Conservation (phyloP, 2,329 filamentous ascomycete genomes). For the Scytalidium lignicola region DNA sequence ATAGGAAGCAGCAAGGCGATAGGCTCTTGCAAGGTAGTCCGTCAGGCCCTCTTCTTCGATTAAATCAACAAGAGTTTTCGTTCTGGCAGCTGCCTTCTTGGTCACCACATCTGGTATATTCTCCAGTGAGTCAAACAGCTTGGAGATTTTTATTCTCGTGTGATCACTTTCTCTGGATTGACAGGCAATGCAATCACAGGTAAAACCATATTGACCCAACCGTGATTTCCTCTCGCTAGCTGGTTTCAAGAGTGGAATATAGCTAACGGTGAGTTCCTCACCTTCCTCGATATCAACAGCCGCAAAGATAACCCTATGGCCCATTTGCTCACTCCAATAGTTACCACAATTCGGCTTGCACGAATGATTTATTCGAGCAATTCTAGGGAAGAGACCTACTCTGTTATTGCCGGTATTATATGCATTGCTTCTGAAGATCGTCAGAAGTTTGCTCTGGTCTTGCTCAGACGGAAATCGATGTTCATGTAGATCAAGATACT, state of each 20-base stretch:
- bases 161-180: slow-evolving; percentile 24
- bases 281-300: slow-evolving; percentile 28
- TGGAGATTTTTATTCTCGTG: slow-evolving; percentile 26
- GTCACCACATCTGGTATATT: slow-evolving; percentile 18
- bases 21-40: slow-evolving; percentile 21
- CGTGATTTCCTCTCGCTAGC: slow-evolving; percentile 19
- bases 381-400: slow-evolving; percentile 30
- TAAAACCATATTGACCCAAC: slow-evolving; percentile 20
- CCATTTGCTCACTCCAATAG: slow-evolving; percentile 27
- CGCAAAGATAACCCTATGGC: slow-evolving; percentile 28
- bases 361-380: slow-evolving; percentile 35
- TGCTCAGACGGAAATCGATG: slow-evolving; percentile 15
- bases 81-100: slow-evolving; percentile 12
- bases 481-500: slow-evolving; percentile 27
- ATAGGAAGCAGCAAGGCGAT: slow-evolving; percentile 19
- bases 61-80: slow-evolving; percentile 14
- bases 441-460: slow-evolving; percentile 14
- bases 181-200: slow-evolving; percentile 33
- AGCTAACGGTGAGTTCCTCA: slow-evolving; percentile 33
- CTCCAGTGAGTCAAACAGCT: slow-evolving; percentile 29
- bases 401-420: slow-evolving; percentile 28
- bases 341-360: slow-evolving; percentile 35
- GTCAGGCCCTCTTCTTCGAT: slow-evolving; percentile 19
- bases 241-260: slow-evolving; percentile 30
- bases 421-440: slow-evolving; percentile 37